Evolutionary conservation across 371 early-diverging fungal genomes (phyloP), one percentile per base, ranked within the genome.

Genomic region (Mycotypha africana): DNA sequence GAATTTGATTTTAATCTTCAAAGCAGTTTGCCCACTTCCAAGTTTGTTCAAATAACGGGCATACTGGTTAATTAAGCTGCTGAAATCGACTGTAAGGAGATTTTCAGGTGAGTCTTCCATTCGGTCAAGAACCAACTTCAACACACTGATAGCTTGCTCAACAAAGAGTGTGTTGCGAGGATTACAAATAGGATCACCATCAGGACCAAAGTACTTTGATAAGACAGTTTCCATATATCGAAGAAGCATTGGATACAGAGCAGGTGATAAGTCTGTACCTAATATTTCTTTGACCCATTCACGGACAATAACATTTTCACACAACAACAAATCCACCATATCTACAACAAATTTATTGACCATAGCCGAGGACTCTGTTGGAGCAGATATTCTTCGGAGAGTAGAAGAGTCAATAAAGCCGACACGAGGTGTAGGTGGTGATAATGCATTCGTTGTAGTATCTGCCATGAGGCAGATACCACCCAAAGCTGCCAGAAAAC

Each of bases 231-330:
- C 84, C 58, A 89, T 69, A 47, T 90, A 87, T n/a, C 81, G 73
- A 48, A 94, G 86, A 33, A 95, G 77, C 55, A 90, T 82, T 39
- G 84, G 86, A 56, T 89, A 92, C n/a, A 93, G 63, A 11, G 84
- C 81, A 12, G 87, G 85, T 22, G 82, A 85, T 11, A 94, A 74
- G 48, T 96, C 95, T 11, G 82, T 74, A 26, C 93, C 93, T 10
- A 94, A 65, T 5, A 89, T 86, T 48, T 94, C 93, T 44, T 88
- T 88, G 22, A 92, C 90, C 50, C 82, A 85, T 74, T 96, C 95
- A n/a, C 95, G 86, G 6, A 93, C 80, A 53, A 88, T 76, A 21
- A 86, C 79, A 49, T 88, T 88, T 47, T 94, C 94, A 14, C 84
- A 86, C 0, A 88, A 76, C 43, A 93, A 64, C 39, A 95, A 72